Conservation (phyloP, 2,329 filamentous ascomycete species). For the Rutstroemia sp. region DNA sequence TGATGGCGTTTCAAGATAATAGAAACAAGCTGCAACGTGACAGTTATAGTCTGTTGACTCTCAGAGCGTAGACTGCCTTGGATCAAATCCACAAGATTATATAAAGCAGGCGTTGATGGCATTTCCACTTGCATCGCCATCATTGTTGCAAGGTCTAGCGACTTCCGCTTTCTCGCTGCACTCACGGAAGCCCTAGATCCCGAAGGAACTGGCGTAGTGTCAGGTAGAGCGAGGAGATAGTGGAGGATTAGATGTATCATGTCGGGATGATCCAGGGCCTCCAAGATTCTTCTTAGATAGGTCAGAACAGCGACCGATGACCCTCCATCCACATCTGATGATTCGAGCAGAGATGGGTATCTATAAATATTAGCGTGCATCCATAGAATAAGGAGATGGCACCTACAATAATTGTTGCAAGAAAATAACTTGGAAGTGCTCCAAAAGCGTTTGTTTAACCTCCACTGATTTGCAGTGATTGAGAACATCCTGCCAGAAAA, state of each 20-base stretch:
- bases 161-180: constrained; percentile 74
- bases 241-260: constrained; percentile 90
- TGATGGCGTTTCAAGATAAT: constrained; percentile 84
- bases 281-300: constrained; percentile 83
- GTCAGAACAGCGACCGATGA: constrained; percentile 94
- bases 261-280: constrained; percentile 86
- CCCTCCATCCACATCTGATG: constrained; percentile 92
- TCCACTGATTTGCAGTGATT: constrained; percentile 91
- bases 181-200: constrained; percentile 47
- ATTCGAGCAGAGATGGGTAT: constrained; percentile 92
- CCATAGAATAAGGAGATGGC: neutral
- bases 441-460: constrained; percentile 84
- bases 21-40: constrained; percentile 80
- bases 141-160: constrained; percentile 77
- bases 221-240: constrained; percentile 79
- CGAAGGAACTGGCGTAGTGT: constrained; percentile 32
- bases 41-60: constrained; percentile 82
- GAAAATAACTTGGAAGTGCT: constrained; percentile 96
- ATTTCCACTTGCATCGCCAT: constrained; percentile 68
- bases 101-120: constrained; percentile 73
- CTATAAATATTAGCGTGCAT: constrained; percentile 37
- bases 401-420: constrained; percentile 83
- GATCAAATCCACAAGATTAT: constrained; percentile 88
- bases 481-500: constrained; percentile 97
- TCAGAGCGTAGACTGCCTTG: constrained; percentile 75